Conservation (phyloP, 495 filamentous ascomycete genomes). For the Hypoxylon rickii region DNA sequence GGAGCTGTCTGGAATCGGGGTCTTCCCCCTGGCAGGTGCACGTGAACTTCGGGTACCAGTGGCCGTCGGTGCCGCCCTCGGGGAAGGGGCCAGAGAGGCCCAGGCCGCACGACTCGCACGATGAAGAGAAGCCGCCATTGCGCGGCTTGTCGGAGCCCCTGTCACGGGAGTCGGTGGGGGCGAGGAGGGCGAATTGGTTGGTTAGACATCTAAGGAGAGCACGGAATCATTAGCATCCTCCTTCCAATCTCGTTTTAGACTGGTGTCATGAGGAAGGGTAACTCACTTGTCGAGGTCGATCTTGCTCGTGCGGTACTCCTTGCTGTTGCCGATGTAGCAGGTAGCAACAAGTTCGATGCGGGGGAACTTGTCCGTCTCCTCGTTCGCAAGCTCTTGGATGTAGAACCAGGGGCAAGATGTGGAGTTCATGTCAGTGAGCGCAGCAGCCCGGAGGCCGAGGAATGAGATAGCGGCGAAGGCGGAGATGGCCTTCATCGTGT, state of each 20-base stretch:
- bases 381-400: too few species aligned
- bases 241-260: too few species aligned
- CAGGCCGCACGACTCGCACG: background rate
- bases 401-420: too few species aligned
- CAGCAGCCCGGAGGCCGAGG: background rate
- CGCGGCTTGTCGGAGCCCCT: background rate
- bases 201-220: background rate
- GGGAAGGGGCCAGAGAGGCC: background rate
- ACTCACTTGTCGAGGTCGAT: conserved; percentile 9
- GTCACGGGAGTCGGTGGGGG: background rate
- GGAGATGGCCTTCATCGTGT: background rate
- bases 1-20: too few species aligned
- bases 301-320: conserved; percentile 2
- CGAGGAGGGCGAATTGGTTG: background rate
- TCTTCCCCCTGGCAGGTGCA: background rate
- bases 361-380: background rate
- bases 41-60: background rate
- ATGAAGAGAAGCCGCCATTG: background rate
- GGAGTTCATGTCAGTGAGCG: too few species aligned
- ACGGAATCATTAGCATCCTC: background rate
- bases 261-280: too few species aligned
- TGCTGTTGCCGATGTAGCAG: background rate
- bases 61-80: too few species aligned
- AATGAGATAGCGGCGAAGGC: background rate
- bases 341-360: background rate